Evolutionary conservation across 345 rosid species (phyloP).

Genomic region (Citrus cavaleriei): DNA sequence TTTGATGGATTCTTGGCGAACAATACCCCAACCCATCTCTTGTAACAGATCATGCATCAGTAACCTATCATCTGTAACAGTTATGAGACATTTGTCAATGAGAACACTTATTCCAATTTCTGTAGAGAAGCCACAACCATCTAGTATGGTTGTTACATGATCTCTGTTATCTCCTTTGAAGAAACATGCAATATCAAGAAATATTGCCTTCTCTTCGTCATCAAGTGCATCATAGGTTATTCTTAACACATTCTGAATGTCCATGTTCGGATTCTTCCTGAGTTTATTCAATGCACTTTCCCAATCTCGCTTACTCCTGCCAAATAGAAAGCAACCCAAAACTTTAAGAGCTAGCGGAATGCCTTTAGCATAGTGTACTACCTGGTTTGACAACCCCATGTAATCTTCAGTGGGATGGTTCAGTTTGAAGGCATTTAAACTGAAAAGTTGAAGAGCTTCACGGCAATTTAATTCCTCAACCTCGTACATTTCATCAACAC

Average conservation of each 20-base stretch:
- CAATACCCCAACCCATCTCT: not conserved
- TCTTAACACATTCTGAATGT: not conserved
- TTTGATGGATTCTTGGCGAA: conserved; percentile 1
- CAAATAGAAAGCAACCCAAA: not conserved
- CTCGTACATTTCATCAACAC: not conserved
- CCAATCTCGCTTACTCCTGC: not conserved
- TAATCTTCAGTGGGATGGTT: not conserved
- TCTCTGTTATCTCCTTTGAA: not conserved
- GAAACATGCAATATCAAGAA: not conserved
- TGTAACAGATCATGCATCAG: conserved; percentile 9
- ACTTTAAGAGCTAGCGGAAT: not conserved
- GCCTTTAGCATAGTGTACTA: not conserved
- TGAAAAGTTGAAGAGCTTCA: not conserved
- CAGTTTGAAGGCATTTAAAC: not conserved
- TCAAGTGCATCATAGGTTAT: not conserved
- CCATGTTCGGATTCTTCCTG: not conserved
- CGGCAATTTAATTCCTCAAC: not conserved
- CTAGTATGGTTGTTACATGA: not conserved
- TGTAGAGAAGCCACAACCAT: conserved; percentile 1
- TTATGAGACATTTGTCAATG: not conserved
- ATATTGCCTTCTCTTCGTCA: not conserved
- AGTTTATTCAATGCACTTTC: not conserved
- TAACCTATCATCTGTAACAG: not conserved
- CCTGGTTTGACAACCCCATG: not conserved
- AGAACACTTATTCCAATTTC: not conserved